Base-by-base conservation (phyloP, 768 basidiomycete genomes). In the Russula emetica region DNA sequence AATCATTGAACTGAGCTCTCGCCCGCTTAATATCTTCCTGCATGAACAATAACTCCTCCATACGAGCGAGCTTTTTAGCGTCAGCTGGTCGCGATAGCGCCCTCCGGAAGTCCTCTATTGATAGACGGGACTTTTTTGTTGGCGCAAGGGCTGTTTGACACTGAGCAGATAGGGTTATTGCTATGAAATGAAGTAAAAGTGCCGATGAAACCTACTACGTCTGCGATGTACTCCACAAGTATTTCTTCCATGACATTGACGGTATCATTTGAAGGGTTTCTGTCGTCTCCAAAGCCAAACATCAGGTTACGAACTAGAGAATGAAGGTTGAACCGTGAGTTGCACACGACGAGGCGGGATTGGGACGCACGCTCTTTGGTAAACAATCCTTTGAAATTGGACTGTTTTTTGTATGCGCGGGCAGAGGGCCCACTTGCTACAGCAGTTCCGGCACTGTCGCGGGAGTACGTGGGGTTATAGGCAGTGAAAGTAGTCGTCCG, bases 171-270 rank as follows among this genome's bases (percentile, higher is more conserved):
- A 9, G 45, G 36, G 30, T 32, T 30, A 36, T 55, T n/a, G 18
- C 20, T 51, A 56, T 30, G 57, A 61, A 64, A 51, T 36, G 40
- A 40, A 45, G 36, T 30, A 34, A 49, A 60, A 53, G 63, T 51
- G 59, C 59, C 13, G 52, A 61, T 68, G 64, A 52, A 49, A 82
- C 92, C 67, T 71, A 96, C 94, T 13, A 96, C 82, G 70, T 97
- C 94, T 36, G 86, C 84, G 68, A 97, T 91, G 67, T 91, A 94
- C 73, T 94, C 92, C 49, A 94, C 83, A 56, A 96, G 76, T 58
- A 96, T 93, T 71, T 96, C 93, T 72, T 96, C 93, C 91, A 96
- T 90, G 44, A 95, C 89, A 67, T 85, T 87, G 30, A 94, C 90
- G 0, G 90, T 90, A 69, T 97, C 94, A 44, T 83, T 88, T 3